Evolutionary conservation across 768 basidiomycete genomes (phyloP).

Genomic region (Trametes elegans): DNA sequence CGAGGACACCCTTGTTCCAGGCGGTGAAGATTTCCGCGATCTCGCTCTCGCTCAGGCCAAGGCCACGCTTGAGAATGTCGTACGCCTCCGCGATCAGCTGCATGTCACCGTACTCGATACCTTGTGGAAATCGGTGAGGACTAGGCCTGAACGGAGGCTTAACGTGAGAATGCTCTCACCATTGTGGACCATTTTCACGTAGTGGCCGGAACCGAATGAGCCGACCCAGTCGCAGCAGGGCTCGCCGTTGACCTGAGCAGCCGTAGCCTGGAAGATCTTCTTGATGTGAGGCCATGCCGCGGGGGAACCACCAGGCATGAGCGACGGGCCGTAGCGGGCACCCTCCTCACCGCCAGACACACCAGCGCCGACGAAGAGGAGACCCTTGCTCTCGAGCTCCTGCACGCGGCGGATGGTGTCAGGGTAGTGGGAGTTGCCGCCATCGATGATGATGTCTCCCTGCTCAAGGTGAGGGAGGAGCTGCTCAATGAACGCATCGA

Average conservation of each 20-base stretch:
- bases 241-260: slow-evolving; percentile 91
- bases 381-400: slow-evolving; percentile 91
- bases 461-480: slow-evolving; percentile 86
- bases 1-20: slow-evolving; percentile 99
- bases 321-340: slow-evolving; percentile 93
- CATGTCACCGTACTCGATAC: slow-evolving; percentile 99
- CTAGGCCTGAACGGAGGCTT: slow-evolving; percentile 2
- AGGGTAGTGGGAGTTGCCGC: slow-evolving; percentile 99
- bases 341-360: slow-evolving; percentile 99
- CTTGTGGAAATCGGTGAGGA: slow-evolving; percentile 38
- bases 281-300: slow-evolving; percentile 97
- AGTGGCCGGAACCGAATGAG: slow-evolving; percentile 92
- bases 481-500: slow-evolving; percentile 92
- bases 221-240: slow-evolving; percentile 99
- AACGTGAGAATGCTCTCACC: slow-evolving; percentile 45
- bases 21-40: slow-evolving; percentile 91
- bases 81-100: slow-evolving; percentile 98
- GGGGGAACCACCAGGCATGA: slow-evolving; percentile 97
- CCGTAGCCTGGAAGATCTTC: slow-evolving; percentile 97
- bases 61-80: slow-evolving; percentile 96
- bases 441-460: slow-evolving; percentile 99
- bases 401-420: slow-evolving; percentile 93
- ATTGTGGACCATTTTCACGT: slow-evolving; percentile 99
- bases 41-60: slow-evolving; percentile 81
- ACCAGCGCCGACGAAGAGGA: slow-evolving; percentile 97